Base-by-base conservation (phyloP, 1,284 basidiomycete species). In the Rhodotorula glutinis region DNA sequence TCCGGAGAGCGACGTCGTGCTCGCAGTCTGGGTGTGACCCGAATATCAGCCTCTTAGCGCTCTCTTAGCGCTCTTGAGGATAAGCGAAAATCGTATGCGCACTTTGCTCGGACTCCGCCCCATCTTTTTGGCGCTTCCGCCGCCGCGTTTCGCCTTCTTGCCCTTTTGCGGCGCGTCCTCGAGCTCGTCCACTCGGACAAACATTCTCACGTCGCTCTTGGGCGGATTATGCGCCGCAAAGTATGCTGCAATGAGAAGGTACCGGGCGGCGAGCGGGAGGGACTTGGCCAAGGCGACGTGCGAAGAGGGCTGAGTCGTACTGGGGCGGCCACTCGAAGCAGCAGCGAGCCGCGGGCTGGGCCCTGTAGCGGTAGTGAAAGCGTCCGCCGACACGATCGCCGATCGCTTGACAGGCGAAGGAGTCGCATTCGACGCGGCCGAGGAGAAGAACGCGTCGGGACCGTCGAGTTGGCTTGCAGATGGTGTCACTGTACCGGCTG, bases 151-250 rank as follows among this genome's bases (percentile, higher is more conserved):
- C 38, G 29, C 54, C 53, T 66, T 66, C 53, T 63, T 69, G 9
- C 70, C 70, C 62, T 65, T 67, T 29, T 54, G 44, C 29, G 67
- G 67, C 52, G 30, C 16, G 0, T 59, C 66, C 27, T 72, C 70
- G 13, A 55, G 23, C 21, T 70, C 68, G 27, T 73, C 67, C 2
- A 70, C 60, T 25, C 57, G 61, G 29, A 73, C 72, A 49, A 73
- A 73, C 57, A 60, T 61, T n/a, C 60, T 53, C 21, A 73, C 72
- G 29, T 73, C 72, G 25, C 62, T 65, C 60, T 72, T 73, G 3
- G 66, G 59, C 40, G 70, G 63, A 51, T 73, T 72, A 65, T 63
- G 62, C 11, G 60, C 63, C 3, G 72, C 72, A 25, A 66, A 69
- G 54, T 59, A 70, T 21, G 63, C 56, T 16, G 72, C 65, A 25